A percentile compares a stretch with the other conserved stretches of the same genome.
Evolutionary conservation across 768 basidiomycete species (phyloP).

Genomic region (Hydnum rufescens): DNA sequence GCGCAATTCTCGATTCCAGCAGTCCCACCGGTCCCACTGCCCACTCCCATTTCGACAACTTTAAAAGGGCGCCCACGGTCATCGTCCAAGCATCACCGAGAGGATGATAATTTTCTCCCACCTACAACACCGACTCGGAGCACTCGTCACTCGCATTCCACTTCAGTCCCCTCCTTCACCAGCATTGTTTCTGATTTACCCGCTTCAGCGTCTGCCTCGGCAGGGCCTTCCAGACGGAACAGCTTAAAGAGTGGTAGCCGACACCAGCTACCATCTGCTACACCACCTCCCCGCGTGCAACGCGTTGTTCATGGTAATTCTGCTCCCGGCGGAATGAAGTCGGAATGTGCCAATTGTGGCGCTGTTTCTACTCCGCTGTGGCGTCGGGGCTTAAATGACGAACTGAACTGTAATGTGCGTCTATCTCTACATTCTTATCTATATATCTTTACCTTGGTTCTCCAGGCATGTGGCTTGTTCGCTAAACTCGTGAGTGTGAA

Average conservation of each 20-base stretch:
- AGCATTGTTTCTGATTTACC: background rate
- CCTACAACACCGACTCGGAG: background rate
- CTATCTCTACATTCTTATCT: background rate
- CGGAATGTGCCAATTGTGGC: conserved; percentile 75
- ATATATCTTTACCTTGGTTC: background rate
- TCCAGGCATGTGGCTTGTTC: conserved; percentile 49
- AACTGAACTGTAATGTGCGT: conserved; percentile 59
- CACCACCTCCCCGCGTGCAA: conserved; percentile 5
- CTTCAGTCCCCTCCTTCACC: background rate
- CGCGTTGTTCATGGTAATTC: conserved; percentile 16
- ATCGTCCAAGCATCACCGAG: background rate
- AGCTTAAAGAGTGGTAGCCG: conserved; percentile 6
- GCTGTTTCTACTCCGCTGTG: conserved; percentile 78
- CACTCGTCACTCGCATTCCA: background rate
- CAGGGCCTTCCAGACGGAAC: background rate
- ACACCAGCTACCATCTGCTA: conserved; percentile 4
- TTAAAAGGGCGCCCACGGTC: background rate
- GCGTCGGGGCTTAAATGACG: conserved; percentile 71
- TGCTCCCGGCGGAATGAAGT: conserved; percentile 43
- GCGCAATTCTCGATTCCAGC: background rate
- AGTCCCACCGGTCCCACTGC: background rate
- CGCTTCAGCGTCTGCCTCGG: background rate
- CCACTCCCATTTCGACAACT: background rate
- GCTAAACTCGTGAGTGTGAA: conserved; percentile 55
- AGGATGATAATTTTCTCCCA: background rate